A percentile compares a stretch with the other conserved stretches of the same genome.
Evolutionary conservation across 331 rosid species (phyloP).

Genomic region (Acacia concinna): DNA sequence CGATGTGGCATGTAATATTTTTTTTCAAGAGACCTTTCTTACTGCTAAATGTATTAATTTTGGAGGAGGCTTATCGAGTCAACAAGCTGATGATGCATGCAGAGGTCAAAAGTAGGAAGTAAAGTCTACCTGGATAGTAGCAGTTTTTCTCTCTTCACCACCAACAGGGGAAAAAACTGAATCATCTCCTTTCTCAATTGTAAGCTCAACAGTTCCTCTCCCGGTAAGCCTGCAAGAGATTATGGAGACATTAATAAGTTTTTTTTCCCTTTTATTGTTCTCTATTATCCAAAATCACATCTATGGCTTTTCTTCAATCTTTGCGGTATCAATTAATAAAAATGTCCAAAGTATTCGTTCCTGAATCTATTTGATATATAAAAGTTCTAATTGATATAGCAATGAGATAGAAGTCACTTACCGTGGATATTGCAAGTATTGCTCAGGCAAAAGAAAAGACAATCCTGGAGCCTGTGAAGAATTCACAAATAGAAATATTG

Average conservation of each 20-base stretch:
- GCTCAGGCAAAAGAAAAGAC: conserved; percentile 80
- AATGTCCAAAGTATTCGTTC: conserved; percentile 3
- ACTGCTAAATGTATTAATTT: neutral
- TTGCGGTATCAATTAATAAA: neutral
- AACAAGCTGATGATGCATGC: conserved; percentile 7
- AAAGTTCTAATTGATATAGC: conserved; percentile 5
- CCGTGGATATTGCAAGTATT: conserved; percentile 79
- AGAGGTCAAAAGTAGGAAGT: conserved; percentile 8
- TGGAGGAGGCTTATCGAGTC: conserved; percentile 24
- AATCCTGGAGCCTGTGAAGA: conserved; percentile 84
- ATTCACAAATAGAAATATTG: conserved; percentile 25
- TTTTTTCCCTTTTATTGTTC: neutral
- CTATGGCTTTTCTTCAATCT: neutral
- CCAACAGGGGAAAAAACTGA: conserved; percentile 77
- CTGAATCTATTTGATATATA: conserved; percentile 1
- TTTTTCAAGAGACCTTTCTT: conserved; percentile 7
- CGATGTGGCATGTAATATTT: neutral
- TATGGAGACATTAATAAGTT: conserved; percentile 26
- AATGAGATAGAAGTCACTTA: conserved; percentile 33
- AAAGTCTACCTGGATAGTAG: conserved; percentile 65
- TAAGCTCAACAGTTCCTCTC: conserved; percentile 86
- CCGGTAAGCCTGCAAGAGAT: conserved; percentile 69
- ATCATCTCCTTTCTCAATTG: conserved; percentile 80
- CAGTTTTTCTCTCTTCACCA: conserved; percentile 76
- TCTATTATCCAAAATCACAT: neutral